Evolutionary conservation across 2,329 filamentous ascomycete genomes (phyloP).

Genomic region (Botrytis medusae): DNA sequence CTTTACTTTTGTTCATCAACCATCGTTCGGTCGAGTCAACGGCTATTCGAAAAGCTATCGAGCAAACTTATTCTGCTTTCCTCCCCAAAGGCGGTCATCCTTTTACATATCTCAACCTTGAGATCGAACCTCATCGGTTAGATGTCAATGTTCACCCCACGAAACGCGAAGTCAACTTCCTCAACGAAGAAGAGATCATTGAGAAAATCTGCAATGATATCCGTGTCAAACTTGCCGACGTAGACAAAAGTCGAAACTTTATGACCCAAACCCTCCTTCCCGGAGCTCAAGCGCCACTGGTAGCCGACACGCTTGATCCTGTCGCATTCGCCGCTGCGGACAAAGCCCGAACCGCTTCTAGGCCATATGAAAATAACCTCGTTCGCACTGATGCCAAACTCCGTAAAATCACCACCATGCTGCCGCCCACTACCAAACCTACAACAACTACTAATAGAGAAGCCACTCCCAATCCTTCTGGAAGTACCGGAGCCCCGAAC

Average conservation of each 20-base stretch:
- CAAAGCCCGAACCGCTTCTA: slow-evolving; percentile 50
- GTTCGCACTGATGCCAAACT: slow-evolving; percentile 85
- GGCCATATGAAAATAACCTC: slow-evolving; percentile 79
- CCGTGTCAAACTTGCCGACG: slow-evolving; percentile 72
- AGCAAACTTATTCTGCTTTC: slow-evolving; percentile 85
- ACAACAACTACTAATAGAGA: slow-evolving; percentile 21
- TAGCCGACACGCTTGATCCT: slow-evolving; percentile 28
- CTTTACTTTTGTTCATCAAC: slow-evolving; percentile 90
- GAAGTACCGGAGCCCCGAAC: neutral
- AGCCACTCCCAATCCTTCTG: slow-evolving; percentile 33
- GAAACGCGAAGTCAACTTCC: slow-evolving; percentile 93
- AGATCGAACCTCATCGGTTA: slow-evolving; percentile 87
- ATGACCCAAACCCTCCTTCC: slow-evolving; percentile 88
- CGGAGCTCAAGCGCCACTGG: slow-evolving; percentile 51
- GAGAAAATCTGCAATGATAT: slow-evolving; percentile 81
- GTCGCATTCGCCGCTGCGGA: slow-evolving; percentile 28
- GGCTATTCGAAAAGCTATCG: slow-evolving; percentile 82
- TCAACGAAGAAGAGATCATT: slow-evolving; percentile 96
- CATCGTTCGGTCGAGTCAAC: slow-evolving; percentile 90
- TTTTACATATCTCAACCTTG: slow-evolving; percentile 87
- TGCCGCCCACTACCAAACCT: slow-evolving; percentile 55
- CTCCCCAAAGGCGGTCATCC: slow-evolving; percentile 92
- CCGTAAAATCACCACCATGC: slow-evolving; percentile 96
- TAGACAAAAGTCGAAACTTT: slow-evolving; percentile 93
- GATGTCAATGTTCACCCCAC: slow-evolving; percentile 98